These are phyloP conservation scores for Eucalyptus dawsonii DNA, from an alignment of 345 rosid genomes.

Conservation along the genomic window DNA sequence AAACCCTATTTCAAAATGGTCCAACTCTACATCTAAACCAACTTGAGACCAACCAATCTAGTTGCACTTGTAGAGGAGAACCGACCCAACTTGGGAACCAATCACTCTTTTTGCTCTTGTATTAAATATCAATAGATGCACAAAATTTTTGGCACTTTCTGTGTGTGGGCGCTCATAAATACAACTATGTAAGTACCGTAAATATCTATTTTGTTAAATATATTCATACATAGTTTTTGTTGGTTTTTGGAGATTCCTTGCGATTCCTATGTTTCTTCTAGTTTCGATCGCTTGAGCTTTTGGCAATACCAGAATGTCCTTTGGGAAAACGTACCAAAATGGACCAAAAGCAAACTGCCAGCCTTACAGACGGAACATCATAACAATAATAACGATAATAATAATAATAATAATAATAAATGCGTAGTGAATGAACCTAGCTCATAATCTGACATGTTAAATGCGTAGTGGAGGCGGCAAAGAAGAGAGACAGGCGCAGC, in stretches of 20 bases:
- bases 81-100: background rate
- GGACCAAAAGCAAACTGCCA: background rate
- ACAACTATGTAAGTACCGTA: background rate
- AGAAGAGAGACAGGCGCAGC: background rate
- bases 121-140: background rate
- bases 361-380: background rate
- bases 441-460: background rate
- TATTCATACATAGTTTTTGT: background rate
- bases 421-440: background rate
- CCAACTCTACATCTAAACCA: background rate
- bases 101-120: background rate
- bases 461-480: background rate
- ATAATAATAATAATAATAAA: no score
- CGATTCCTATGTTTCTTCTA: background rate
- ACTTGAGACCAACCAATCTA: background rate
- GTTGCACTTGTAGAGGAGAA: background rate
- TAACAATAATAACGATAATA: background rate
- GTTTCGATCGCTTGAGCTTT: background rate
- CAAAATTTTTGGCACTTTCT: background rate
- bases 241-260: background rate
- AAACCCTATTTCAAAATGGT: no score
- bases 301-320: background rate
- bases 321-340: background rate
- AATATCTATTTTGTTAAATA: background rate
- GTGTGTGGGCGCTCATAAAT: background rate